Base-by-base conservation (phyloP, 2,329 filamentous ascomycete species). In the Ophiocordyceps camponoti-floridani region DNA sequence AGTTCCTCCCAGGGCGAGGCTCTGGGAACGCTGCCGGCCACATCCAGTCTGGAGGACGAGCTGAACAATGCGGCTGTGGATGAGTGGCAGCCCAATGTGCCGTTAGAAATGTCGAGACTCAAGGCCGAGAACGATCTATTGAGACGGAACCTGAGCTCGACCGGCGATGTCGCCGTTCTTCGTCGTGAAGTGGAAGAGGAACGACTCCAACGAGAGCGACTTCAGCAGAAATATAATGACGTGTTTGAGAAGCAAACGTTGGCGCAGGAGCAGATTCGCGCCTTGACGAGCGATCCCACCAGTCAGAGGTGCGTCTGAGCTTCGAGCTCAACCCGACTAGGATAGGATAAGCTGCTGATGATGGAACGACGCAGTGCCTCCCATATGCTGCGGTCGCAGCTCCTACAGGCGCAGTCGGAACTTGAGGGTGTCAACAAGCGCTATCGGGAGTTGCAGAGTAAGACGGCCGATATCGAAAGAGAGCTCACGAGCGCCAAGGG, bases 111-210 rank as follows among this genome's bases (percentile, higher is more conserved):
- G 19, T 73, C 73, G 28, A 69, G 76, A 31, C 61, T 81, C 42
- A 75, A 72, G 54, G 72, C 76, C 6, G 77, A 81, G 57, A 79
- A 77, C 51, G 67, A 70, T 33, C 57, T 79, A 8, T 60, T 80
- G 12, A 70, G 70, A 47, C 72, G 66, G 48, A 74, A 67, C 43
- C 63, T 74, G 44, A 68, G 67, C 10, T 69, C 69, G 8, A 67
- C 68, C 8, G 69, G 71, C 2, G 73, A 77, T 50, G 72, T 69
- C 46, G 68, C 69, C 40, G 61, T 67, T 40, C 60, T 80, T 41
- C 67, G 73, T 28, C 63, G 65, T 44, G 73, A 79, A 48, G 61
- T 78, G 28, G 75, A 79, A 42, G 66, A 72, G 46, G 60, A 70
- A 46, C 69, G 66, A 45, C 63, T 66, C 44, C 67, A 68, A 48